Percentiles rank a stretch among this genome's conserved stretches.
phyloP scores from a whole-genome alignment of 108 stramenopile species.

The Skeletonema potamos region DNA sequence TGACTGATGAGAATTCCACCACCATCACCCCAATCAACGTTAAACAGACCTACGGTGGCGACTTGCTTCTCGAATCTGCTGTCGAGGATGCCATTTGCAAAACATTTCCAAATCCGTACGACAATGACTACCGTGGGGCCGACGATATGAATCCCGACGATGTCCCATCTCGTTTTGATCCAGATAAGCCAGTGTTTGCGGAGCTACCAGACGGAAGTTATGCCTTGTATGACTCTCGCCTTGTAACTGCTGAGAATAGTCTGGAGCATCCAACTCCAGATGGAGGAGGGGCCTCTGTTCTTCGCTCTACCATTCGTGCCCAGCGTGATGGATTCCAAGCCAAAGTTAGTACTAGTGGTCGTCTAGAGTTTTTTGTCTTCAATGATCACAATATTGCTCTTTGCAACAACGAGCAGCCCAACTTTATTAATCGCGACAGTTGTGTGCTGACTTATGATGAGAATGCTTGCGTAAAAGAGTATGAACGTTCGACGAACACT shows the following conservation, averaged over 20 bases:
- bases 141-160: constrained; percentile 25
- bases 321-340: constrained; percentile 25
- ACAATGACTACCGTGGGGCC: constrained; percentile 48
- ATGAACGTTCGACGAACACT: not conserved
- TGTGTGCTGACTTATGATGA: constrained; percentile 37
- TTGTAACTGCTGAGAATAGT: constrained; percentile 37
- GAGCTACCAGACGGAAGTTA: constrained; percentile 28
- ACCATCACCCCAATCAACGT: constrained; percentile 26
- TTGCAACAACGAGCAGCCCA: constrained; percentile 39
- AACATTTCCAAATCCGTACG: constrained; percentile 40
- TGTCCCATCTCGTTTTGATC: constrained; percentile 30
- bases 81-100: constrained; percentile 34
- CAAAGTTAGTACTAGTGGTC: not conserved
- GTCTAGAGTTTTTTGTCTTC: constrained; percentile 11
- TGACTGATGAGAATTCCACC: constrained; percentile 15
- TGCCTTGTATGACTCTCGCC: constrained; percentile 34
- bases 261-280: constrained; percentile 43
- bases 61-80: constrained; percentile 28
- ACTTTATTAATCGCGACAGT: constrained; percentile 37
- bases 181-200: constrained; percentile 41
- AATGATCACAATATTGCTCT: constrained; percentile 49
- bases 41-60: constrained; percentile 32
- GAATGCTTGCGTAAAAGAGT: constrained; percentile 27
- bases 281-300: constrained; percentile 35
- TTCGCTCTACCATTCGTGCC: constrained; percentile 25